These are phyloP conservation scores for Trichoderma asperelloides DNA, from an alignment of 495 filamentous ascomycete genomes.

Conservation along the genomic window DNA sequence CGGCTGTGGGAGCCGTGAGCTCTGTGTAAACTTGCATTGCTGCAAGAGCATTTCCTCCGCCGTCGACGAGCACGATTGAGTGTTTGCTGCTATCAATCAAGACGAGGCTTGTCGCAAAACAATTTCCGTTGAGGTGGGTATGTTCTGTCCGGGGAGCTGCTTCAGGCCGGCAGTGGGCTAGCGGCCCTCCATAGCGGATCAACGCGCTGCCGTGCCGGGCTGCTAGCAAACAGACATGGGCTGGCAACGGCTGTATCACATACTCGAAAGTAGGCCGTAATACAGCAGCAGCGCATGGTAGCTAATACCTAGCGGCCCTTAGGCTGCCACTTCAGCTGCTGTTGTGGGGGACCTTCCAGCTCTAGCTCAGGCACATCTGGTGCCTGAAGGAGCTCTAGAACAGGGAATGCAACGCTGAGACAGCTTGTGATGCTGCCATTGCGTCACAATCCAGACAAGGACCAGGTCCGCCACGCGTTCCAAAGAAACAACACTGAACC, in stretches of 20 bases:
- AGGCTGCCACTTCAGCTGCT: neutral
- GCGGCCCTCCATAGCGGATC: slow-evolving; percentile 4
- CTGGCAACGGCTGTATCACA: neutral
- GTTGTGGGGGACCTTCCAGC: neutral
- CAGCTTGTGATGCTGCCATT: slow-evolving; percentile 7
- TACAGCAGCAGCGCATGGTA: neutral
- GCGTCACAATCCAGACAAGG: slow-evolving; percentile 9
- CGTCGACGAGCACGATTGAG: neutral
- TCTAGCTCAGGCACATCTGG: neutral
- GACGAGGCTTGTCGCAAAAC: slow-evolving; percentile 1
- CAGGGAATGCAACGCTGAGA: neutral
- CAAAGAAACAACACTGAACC: neutral
- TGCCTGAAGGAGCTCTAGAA: neutral
- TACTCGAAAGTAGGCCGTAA: neutral
- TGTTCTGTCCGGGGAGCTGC: neutral
- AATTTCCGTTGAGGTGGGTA: neutral
- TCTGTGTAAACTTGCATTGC: slow-evolving; percentile 72
- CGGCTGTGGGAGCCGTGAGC: slow-evolving; percentile 82
- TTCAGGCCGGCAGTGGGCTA: neutral
- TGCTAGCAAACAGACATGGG: neutral
- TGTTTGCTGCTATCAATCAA: neutral
- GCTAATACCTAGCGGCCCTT: neutral
- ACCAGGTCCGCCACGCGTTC: neutral
- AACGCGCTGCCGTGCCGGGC: slow-evolving; percentile 9
- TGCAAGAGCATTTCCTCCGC: slow-evolving; percentile 6